phyloP scores from a whole-genome alignment of 495 filamentous ascomycete species.

The Aspergillus indologenus region DNA sequence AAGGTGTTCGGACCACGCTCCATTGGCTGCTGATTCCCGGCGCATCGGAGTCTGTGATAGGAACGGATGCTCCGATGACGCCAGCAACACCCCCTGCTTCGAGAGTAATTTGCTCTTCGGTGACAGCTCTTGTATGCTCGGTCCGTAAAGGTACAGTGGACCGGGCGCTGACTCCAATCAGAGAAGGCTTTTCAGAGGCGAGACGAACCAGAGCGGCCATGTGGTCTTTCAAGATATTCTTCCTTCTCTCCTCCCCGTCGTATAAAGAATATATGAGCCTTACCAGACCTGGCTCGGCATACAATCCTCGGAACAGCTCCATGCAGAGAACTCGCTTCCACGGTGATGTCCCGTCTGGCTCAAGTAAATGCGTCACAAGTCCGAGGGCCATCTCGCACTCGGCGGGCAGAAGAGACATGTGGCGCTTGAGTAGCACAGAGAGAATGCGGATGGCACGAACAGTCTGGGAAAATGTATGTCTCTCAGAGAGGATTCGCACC shows the following conservation, averaged over 20 bases:
- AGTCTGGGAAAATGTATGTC: conserved; percentile 75
- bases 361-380: conserved; percentile 82
- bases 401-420: conserved; percentile 67
- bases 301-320: conserved; percentile 83
- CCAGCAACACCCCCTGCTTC: conserved; percentile 86
- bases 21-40: conserved; percentile 81
- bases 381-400: conserved; percentile 85
- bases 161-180: conserved; percentile 84
- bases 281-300: conserved; percentile 72
- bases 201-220: conserved; percentile 81
- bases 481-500: conserved; percentile 73
- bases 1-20: conserved; percentile 84
- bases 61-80: conserved; percentile 76
- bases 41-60: conserved; percentile 58
- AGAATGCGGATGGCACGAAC: conserved; percentile 79
- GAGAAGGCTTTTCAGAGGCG: conserved; percentile 80
- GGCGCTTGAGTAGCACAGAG: conserved; percentile 70
- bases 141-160: conserved; percentile 67
- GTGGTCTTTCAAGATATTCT: conserved; percentile 73
- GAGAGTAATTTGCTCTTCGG: conserved; percentile 76
- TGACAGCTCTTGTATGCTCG: conserved; percentile 41
- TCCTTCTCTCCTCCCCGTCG: conserved; percentile 70
- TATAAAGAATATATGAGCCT: conserved; percentile 77
- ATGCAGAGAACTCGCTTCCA: conserved; percentile 91
- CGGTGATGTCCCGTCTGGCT: conserved; percentile 68